Evolutionary conservation across 306 rosid genomes (phyloP).

Genomic region (Prunus mongolica): DNA sequence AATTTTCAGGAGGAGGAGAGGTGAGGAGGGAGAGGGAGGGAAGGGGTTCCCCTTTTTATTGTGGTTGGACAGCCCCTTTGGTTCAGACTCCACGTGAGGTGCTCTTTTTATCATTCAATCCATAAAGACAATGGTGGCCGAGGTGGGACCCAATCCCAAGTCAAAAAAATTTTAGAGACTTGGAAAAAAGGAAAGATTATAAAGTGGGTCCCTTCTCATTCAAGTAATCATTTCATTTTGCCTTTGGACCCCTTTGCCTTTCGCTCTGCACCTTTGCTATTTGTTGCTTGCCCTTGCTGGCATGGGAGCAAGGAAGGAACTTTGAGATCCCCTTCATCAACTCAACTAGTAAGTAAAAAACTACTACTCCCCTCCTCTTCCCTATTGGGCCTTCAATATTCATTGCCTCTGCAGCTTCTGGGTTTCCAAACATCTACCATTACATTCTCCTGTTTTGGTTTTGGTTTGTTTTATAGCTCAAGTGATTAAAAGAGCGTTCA

Average conservation of each 20-base stretch:
- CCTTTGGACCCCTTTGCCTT: conserved; percentile 68
- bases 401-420: background rate
- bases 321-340: conserved; percentile 48
- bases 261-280: conserved; percentile 54
- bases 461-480: too few relatives aligned
- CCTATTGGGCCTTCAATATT: background rate
- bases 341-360: background rate
- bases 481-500: too few relatives aligned
- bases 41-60: conserved; percentile 39
- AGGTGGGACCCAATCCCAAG: conserved; percentile 89
- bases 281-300: background rate
- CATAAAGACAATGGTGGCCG: conserved; percentile 88
- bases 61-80: conserved; percentile 92
- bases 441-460: too few relatives aligned
- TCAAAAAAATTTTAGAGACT: conserved; percentile 66
- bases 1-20: background rate
- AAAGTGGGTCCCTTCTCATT: conserved; percentile 61
- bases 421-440: background rate
- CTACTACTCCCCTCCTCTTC: background rate
- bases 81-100: conserved; percentile 99
- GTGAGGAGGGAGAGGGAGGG: background rate
- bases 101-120: conserved; percentile 96
- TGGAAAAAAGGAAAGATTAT: conserved; percentile 65
- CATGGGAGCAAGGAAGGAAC: conserved; percentile 16
- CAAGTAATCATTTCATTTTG: conserved; percentile 73